Evolutionary conservation across 2,329 filamentous ascomycete genomes (phyloP).

Genomic region (Curvularia sp.): DNA sequence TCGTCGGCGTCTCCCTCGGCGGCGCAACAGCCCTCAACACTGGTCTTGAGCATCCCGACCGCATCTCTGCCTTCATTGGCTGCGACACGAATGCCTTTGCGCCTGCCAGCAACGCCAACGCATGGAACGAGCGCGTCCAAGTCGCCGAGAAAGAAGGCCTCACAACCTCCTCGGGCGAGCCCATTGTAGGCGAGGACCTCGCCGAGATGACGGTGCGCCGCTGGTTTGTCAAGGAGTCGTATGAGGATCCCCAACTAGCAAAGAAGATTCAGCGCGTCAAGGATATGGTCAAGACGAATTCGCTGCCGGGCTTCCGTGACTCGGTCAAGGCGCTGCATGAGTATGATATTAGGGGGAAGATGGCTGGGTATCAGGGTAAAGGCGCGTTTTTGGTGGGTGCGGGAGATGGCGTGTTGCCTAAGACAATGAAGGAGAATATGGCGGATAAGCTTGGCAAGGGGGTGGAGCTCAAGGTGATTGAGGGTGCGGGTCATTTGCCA

Average conservation of each 20-base stretch:
- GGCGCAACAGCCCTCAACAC: constrained; percentile 79
- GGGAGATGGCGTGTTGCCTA: constrained; percentile 75
- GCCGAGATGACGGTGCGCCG: constrained; percentile 74
- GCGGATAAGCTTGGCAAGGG: constrained; percentile 55
- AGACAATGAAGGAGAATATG: constrained; percentile 79
- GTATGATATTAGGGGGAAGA: constrained; percentile 68
- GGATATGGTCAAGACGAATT: constrained; percentile 73
- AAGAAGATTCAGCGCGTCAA: constrained; percentile 65
- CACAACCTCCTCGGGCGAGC: constrained; percentile 50
- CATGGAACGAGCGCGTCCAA: constrained; percentile 78
- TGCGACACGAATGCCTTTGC: constrained; percentile 81
- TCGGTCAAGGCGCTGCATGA: constrained; percentile 74
- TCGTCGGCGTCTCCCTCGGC: constrained; percentile 82
- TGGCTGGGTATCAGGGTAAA: constrained; percentile 63
- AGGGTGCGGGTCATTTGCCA: constrained; percentile 78
- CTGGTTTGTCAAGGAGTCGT: constrained; percentile 73
- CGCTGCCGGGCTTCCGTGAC: constrained; percentile 71
- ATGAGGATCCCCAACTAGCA: constrained; percentile 60
- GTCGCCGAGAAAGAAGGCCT: constrained; percentile 66
- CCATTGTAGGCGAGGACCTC: constrained; percentile 67
- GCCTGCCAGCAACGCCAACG: constrained; percentile 75
- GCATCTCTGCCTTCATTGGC: constrained; percentile 68
- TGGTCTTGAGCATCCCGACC: constrained; percentile 68
- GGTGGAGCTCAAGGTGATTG: constrained; percentile 68
- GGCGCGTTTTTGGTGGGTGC: constrained; percentile 76